phyloP scores from a whole-genome alignment of 1,284 basidiomycete species.

The Trametes pubescens region DNA sequence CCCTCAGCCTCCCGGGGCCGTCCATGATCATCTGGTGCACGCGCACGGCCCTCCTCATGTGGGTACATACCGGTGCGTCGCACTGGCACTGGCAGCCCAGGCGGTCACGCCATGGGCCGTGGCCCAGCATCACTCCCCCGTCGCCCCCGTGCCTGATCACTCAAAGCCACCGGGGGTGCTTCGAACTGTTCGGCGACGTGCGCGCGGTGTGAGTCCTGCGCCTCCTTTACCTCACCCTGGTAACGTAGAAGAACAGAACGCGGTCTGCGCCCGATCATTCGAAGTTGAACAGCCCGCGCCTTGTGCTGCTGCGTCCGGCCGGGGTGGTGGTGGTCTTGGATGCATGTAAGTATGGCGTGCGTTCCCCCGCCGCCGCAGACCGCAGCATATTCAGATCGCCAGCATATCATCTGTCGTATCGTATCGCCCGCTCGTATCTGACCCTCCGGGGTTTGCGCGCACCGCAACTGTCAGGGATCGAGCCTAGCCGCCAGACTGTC shows the following conservation, averaged over 20 bases:
- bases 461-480: slow-evolving; percentile 6
- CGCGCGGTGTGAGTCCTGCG: slow-evolving; percentile 25
- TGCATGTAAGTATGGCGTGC: too few species aligned
- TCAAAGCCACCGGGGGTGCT: slow-evolving; percentile 10
- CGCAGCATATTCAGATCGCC: slow-evolving; percentile 24
- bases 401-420: not conserved
- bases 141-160: slow-evolving; percentile 28
- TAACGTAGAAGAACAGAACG: slow-evolving; percentile 37
- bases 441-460: slow-evolving; percentile 20
- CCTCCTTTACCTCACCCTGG: slow-evolving; percentile 37
- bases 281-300: slow-evolving; percentile 15
- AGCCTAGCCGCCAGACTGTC: slow-evolving; percentile 7
- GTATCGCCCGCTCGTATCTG: slow-evolving; percentile 2
- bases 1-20: not conserved
- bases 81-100: slow-evolving; percentile 12
- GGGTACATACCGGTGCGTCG: too few species aligned
- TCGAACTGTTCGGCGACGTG: slow-evolving; percentile 20
- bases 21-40: not conserved
- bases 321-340: too few species aligned
- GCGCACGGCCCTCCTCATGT: slow-evolving; percentile 15
- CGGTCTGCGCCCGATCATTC: slow-evolving; percentile 28
- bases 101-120: slow-evolving; percentile 17
- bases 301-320: slow-evolving; percentile 27
- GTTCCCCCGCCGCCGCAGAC: too few species aligned
- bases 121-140: slow-evolving; percentile 30